These are phyloP conservation scores for Irpex sp. DNA, from an alignment of 1,284 basidiomycete genomes.

Conservation along the genomic window DNA sequence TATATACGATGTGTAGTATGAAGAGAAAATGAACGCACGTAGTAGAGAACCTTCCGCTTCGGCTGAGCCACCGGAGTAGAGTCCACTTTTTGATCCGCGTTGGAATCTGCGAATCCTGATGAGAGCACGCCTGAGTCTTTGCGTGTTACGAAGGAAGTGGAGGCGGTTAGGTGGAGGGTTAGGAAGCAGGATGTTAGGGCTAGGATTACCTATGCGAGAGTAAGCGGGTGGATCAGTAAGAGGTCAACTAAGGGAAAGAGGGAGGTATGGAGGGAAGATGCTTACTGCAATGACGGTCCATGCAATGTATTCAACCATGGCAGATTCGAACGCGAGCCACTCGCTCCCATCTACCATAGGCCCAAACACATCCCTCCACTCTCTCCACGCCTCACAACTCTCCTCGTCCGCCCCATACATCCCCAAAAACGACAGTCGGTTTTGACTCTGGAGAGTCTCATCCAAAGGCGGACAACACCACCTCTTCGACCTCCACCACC, in stretches of 20 bases:
- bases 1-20: not conserved
- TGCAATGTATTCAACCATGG: slow-evolving; percentile 61
- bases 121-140: slow-evolving; percentile 80
- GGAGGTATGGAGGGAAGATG: slow-evolving; percentile 8
- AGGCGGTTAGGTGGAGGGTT: slow-evolving; percentile 86
- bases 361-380: slow-evolving; percentile 61
- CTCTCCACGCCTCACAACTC: slow-evolving; percentile 66
- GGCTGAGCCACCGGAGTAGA: slow-evolving; percentile 23
- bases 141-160: slow-evolving; percentile 81
- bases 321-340: slow-evolving; percentile 29
- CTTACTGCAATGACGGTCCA: slow-evolving; percentile 81
- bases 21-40: slow-evolving; percentile 45
- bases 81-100: slow-evolving; percentile 22
- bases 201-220: slow-evolving; percentile 52
- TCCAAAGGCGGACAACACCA: slow-evolving; percentile 70
- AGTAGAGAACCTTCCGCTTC: slow-evolving; percentile 77
- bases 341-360: slow-evolving; percentile 20
- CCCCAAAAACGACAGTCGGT: slow-evolving; percentile 13
- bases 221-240: not conserved
- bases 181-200: slow-evolving; percentile 73
- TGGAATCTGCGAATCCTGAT: slow-evolving; percentile 39
- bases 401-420: slow-evolving; percentile 29
- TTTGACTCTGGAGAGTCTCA: slow-evolving; percentile 20
- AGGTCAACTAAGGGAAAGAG: slow-evolving; percentile 1
- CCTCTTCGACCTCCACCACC: slow-evolving; percentile 74